Evolutionary conservation across 768 basidiomycete genomes (phyloP).

Genomic region (Clavaria fumosa): DNA sequence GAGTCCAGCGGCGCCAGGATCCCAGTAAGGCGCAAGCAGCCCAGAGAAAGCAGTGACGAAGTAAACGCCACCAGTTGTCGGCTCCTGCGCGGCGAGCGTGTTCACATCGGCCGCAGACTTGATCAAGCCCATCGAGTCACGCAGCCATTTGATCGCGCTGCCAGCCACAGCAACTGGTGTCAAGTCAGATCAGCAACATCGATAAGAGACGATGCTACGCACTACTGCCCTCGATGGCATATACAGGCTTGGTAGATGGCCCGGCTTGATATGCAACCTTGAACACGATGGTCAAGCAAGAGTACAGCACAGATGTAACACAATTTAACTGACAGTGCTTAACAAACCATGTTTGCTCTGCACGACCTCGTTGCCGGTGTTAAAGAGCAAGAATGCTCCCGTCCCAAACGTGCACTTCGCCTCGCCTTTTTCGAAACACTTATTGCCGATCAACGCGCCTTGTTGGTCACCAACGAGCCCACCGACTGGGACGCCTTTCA

Average conservation of each 20-base stretch:
- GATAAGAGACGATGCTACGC: slow-evolving; percentile 18
- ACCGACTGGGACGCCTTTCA: slow-evolving; percentile 70
- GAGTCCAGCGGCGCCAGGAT: slow-evolving; percentile 75
- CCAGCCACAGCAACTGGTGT: slow-evolving; percentile 82
- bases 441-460: slow-evolving; percentile 91
- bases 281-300: neutral
- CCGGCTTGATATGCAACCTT: slow-evolving; percentile 88
- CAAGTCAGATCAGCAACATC: neutral
- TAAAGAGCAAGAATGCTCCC: slow-evolving; percentile 91
- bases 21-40: slow-evolving; percentile 95
- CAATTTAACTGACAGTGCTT: slow-evolving; percentile 47
- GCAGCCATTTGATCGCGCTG: slow-evolving; percentile 90
- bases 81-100: slow-evolving; percentile 57
- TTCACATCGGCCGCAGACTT: slow-evolving; percentile 73
- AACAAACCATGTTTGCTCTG: slow-evolving; percentile 76
- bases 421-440: slow-evolving; percentile 79
- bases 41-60: slow-evolving; percentile 97
- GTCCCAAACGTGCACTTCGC: slow-evolving; percentile 99
- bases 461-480: slow-evolving; percentile 98
- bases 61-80: slow-evolving; percentile 78
- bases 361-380: slow-evolving; percentile 79
- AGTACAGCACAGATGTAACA: neutral
- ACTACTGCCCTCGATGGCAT: slow-evolving; percentile 92
- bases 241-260: slow-evolving; percentile 59
- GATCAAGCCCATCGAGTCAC: slow-evolving; percentile 82